These are phyloP conservation scores for Penicillium sp. DNA, from an alignment of 2,329 filamentous ascomycete species.

Conservation along the genomic window DNA sequence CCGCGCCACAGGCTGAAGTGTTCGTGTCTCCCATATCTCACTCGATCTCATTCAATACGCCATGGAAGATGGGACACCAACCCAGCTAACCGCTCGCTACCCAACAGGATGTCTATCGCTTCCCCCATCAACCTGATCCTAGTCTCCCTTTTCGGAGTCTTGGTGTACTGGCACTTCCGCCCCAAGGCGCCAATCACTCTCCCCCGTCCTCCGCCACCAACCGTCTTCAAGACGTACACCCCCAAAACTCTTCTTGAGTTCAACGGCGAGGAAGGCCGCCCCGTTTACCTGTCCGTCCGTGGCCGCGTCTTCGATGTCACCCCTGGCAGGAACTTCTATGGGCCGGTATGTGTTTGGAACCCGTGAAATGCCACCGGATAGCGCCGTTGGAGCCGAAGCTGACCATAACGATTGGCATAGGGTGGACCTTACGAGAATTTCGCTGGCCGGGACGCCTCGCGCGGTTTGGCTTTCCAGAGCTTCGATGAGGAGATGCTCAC, in stretches of 20 bases:
- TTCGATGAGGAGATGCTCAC: conserved; percentile 97
- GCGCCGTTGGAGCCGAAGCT: background rate
- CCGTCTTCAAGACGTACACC: conserved; percentile 83
- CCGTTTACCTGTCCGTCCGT: conserved; percentile 87
- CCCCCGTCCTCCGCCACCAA: conserved; percentile 58
- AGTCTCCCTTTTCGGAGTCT: conserved; percentile 55
- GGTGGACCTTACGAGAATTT: conserved; percentile 96
- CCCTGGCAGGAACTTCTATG: conserved; percentile 87
- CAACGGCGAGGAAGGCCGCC: conserved; percentile 70
- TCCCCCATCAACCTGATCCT: conserved; percentile 63
- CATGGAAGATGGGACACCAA: background rate
- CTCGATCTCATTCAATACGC: background rate
- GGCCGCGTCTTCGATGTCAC: conserved; percentile 90
- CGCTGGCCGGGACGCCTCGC: conserved; percentile 83
- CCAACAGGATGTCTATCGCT: conserved; percentile 49
- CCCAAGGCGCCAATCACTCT: conserved; percentile 52
- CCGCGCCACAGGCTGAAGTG: conserved; percentile 37
- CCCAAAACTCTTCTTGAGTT: conserved; percentile 80
- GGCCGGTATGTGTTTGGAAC: conserved; percentile 53
- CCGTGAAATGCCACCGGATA: background rate
- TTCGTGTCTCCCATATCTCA: conserved; percentile 21
- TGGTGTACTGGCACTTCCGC: conserved; percentile 59
- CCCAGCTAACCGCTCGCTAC: conserved; percentile 4
- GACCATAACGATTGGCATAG: conserved; percentile 22
- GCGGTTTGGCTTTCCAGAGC: conserved; percentile 83